A percentile compares a stretch with the other conserved stretches of the same genome.
These are phyloP conservation scores for Cladorrhinum sp. DNA, from an alignment of 2,329 filamentous ascomycete species.

Conservation along the genomic window DNA sequence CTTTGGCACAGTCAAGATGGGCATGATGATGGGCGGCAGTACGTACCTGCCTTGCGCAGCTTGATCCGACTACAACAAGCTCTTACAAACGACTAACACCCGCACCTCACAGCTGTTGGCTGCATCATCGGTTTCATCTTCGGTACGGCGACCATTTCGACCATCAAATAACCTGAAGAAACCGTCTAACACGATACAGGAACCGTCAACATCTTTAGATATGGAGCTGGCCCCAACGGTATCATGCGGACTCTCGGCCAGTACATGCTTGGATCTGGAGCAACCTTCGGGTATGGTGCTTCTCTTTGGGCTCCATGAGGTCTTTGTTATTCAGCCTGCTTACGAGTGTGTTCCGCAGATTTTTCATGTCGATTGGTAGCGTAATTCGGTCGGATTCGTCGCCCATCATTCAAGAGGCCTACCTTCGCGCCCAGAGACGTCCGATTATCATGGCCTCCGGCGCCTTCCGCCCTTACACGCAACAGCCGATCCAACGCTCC, in stretches of 20 bases:
- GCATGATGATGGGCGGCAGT: conserved; percentile 98
- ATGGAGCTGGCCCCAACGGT: conserved; percentile 87
- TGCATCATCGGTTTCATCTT: conserved; percentile 98
- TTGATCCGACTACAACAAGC: neutral
- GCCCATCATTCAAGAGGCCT: conserved; percentile 70
- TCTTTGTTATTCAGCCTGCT: neutral
- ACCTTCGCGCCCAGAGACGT: conserved; percentile 68
- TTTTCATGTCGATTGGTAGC: conserved; percentile 99
- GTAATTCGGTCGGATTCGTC: conserved; percentile 91
- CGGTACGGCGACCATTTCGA: conserved; percentile 50
- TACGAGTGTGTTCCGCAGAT: conserved; percentile 45
- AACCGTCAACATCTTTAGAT: conserved; percentile 91
- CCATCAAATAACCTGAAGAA: neutral
- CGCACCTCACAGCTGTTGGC: conserved; percentile 68
- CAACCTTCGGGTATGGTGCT: conserved; percentile 76
- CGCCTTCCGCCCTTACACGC: conserved; percentile 37
- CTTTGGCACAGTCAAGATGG: conserved; percentile 80
- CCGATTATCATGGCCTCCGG: conserved; percentile 63
- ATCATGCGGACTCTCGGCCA: conserved; percentile 93
- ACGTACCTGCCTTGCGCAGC: conserved; percentile 43
- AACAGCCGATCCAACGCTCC: conserved; percentile 16
- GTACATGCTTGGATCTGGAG: conserved; percentile 93
- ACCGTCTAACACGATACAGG: conserved; percentile 50
- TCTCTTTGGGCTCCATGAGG: neutral
- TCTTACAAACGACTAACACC: neutral